phyloP scores from a whole-genome alignment of 1,139 yeast genomes.

The Blastobotrys raffinosifermentans region DNA sequence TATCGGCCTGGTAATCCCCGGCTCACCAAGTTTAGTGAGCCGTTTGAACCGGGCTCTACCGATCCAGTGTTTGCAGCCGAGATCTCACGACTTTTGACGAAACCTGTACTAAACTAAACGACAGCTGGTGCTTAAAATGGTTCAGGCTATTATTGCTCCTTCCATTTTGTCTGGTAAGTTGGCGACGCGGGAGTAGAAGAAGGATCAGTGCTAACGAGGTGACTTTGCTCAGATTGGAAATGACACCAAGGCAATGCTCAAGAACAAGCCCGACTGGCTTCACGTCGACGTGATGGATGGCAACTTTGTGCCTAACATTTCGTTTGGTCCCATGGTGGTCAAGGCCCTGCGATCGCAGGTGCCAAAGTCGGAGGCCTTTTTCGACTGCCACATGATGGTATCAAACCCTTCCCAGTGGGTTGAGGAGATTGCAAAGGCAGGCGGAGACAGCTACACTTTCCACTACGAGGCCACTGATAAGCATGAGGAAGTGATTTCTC shows the following conservation, averaged over 20 bases:
- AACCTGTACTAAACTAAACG: too few relatives aligned
- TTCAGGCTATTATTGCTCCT: conserved; percentile 79
- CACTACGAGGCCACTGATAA: conserved; percentile 90
- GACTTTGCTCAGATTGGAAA: conserved; percentile 87
- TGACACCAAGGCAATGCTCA: conserved; percentile 76
- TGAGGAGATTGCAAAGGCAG: conserved; percentile 84
- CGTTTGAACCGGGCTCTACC: too few relatives aligned
- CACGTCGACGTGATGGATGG: conserved; percentile 99
- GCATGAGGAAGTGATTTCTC: conserved; percentile 66
- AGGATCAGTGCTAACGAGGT: conserved; percentile 16
- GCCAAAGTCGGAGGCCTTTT: conserved; percentile 70
- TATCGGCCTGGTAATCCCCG: too few relatives aligned
- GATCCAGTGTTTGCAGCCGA: too few relatives aligned
- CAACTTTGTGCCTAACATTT: conserved; percentile 93
- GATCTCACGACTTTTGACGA: too few relatives aligned
- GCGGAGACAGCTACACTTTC: conserved; percentile 95
- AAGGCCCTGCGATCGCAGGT: conserved; percentile 69
- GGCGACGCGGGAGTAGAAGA: not conserved
- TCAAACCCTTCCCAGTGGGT: conserved; percentile 94
- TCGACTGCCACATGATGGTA: conserved; percentile 99
- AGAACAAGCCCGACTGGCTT: conserved; percentile 84
- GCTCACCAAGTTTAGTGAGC: too few relatives aligned
- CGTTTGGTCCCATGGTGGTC: conserved; percentile 89
- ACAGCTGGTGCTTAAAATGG: conserved; percentile 19
- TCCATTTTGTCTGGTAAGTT: conserved; percentile 77